A percentile compares a stretch with the other conserved stretches of the same genome.
Evolutionary conservation across 345 rosid genomes (phyloP).

Genomic region (Euphorbia lathyris): DNA sequence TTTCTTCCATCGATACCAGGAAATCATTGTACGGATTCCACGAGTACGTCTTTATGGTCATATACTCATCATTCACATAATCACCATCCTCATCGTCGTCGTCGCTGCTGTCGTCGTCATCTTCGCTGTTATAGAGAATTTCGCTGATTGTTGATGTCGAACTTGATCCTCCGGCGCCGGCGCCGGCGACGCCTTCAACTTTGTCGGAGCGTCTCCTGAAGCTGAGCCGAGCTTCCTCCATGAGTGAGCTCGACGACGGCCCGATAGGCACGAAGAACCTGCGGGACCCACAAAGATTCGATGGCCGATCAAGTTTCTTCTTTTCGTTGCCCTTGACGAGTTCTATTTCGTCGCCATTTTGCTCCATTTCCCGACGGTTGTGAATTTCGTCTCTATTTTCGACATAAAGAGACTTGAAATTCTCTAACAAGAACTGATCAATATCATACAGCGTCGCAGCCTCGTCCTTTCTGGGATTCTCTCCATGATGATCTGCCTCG

Average conservation of each 20-base stretch:
- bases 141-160: conserved; percentile 30
- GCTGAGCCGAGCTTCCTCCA: conserved; percentile 49
- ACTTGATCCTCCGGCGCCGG: conserved; percentile 22
- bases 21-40: conserved; percentile 60
- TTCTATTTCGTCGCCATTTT: no score
- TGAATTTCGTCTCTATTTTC: conserved; percentile 32
- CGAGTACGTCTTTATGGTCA: conserved; percentile 51
- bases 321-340: background rate
- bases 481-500: background rate
- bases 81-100: background rate
- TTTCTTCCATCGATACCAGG: conserved; percentile 67
- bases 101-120: background rate
- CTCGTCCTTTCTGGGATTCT: conserved; percentile 4
- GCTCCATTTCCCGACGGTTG: background rate
- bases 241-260: conserved; percentile 41
- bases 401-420: conserved; percentile 74
- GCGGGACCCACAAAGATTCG: conserved; percentile 34
- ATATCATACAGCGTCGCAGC: conserved; percentile 76
- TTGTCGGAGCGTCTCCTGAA: conserved; percentile 25
- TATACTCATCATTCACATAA: conserved; percentile 35
- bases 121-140: background rate
- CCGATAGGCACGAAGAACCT: conserved; percentile 45
- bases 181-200: no score
- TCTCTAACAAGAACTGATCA: conserved; percentile 76
- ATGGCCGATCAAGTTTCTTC: conserved; percentile 25